Evolutionary conservation across 2,329 filamentous ascomycete species (phyloP), one percentile per base, ranked within the genome.

Genomic region (Calonectria multiphialidica): DNA sequence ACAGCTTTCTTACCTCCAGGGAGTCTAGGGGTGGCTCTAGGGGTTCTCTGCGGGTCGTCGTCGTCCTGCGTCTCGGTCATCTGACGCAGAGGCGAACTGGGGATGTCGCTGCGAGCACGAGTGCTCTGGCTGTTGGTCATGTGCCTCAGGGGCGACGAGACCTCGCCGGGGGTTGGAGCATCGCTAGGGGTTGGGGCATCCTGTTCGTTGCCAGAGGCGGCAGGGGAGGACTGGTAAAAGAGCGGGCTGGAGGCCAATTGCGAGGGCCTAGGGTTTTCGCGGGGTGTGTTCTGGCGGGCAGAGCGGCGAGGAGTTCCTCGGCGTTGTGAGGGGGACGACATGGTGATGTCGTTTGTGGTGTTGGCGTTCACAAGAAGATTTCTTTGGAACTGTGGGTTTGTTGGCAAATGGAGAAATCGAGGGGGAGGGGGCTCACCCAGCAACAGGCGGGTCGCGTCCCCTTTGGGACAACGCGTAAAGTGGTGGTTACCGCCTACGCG

Each of bases 231-330:
- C 78, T 89, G 91, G 83, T 92, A 97, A 83, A 94, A 94, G 75
- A 98, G 88, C 47, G 96, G 96, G 71, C 95, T 98, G 5, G 95
- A 97, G 6, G 91, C 90, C 73, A 92, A 86, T 77, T 88, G 87
- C 25, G 88, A 87, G 25, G 84, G 77, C 40, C 86, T 85, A 63
- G 82, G 84, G 68, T 68, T 72, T 68, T 83, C 83, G 63, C 87
- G 86, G 73, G 89, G 88, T 64, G 88, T 89, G 50, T 81, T 82
- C 44, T 82, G 88, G 65, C 88, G 86, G 55, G 79, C 77, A 62
- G 84, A 83, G 64, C 83, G 83, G 71, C 84, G 84, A 59, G 85
- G 85, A 10, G 84, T 86, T 62, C 83, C 81, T 77, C 84, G 87
- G 74, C 90, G 88, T 71, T 88, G 84, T 35, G 82, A 80, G 16